Evolutionary conservation across 208 protist species (phyloP).

Genomic region (Leishmania gerbilli): DNA sequence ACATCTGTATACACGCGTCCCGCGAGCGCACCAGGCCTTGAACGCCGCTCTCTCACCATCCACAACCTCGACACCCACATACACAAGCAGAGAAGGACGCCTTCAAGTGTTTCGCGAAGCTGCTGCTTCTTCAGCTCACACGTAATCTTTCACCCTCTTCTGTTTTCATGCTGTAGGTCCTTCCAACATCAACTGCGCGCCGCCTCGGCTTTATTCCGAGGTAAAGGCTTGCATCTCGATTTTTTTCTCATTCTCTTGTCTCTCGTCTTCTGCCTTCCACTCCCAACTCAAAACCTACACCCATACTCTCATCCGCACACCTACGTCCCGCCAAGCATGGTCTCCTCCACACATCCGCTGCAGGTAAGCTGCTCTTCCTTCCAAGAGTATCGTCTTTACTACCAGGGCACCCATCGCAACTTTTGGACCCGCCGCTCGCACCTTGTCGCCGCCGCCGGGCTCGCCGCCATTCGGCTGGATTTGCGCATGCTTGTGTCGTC

Average conservation of each 20-base stretch:
- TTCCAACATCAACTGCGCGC: background rate
- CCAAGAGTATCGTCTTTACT: constrained; percentile 63
- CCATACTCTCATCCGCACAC: background rate
- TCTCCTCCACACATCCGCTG: constrained; percentile 41
- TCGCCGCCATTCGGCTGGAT: constrained; percentile 25
- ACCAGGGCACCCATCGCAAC: constrained; percentile 44
- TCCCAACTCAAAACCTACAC: background rate
- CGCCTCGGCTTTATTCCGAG: background rate
- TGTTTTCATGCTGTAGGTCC: background rate
- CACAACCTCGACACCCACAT: background rate
- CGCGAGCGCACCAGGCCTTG: background rate
- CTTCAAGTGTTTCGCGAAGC: background rate
- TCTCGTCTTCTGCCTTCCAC: background rate
- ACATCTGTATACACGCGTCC: background rate
- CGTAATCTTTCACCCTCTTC: background rate
- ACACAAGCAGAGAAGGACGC: background rate
- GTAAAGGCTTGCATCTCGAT: background rate
- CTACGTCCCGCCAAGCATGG: constrained; percentile 28
- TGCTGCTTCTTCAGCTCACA: background rate
- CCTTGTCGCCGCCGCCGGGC: constrained; percentile 33
- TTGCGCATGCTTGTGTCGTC: constrained; percentile 16
- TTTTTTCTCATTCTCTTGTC: background rate
- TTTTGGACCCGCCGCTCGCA: constrained; percentile 45
- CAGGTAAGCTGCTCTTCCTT: constrained; percentile 40
- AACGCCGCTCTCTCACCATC: background rate